Evolutionary conservation across 1,139 yeast genomes (phyloP).

Genomic region (Pichia sp.): DNA sequence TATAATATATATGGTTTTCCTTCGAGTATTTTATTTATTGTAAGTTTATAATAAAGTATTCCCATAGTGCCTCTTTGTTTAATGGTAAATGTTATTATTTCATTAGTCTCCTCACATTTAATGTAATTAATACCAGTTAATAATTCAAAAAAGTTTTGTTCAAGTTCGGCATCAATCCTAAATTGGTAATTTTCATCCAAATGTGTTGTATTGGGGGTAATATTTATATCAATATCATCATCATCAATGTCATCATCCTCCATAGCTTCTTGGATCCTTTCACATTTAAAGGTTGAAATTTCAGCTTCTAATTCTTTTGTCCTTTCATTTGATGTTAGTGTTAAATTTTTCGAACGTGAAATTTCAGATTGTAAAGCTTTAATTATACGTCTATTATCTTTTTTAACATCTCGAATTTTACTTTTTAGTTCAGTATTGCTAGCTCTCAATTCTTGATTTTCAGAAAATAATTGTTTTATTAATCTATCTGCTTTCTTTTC

Average conservation of each 20-base stretch:
- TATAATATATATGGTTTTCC: conserved; percentile 22
- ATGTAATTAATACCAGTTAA: conserved; percentile 26
- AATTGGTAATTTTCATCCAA: not conserved
- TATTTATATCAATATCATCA: not conserved
- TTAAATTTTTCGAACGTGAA: conserved; percentile 4
- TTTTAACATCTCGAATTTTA: conserved; percentile 8
- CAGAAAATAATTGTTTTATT: conserved; percentile 19
- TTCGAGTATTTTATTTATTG: conserved; percentile 22
- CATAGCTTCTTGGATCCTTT: not conserved
- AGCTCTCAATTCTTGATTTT: conserved; percentile 20
- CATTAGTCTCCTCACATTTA: conserved; percentile 22
- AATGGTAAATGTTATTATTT: conserved; percentile 23
- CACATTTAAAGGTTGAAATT: not conserved
- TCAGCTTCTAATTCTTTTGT: conserved; percentile 1
- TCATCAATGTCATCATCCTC: not conserved
- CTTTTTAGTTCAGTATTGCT: conserved; percentile 12
- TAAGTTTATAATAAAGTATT: conserved; percentile 21
- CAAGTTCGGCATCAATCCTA: not conserved
- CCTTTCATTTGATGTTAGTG: conserved; percentile 1
- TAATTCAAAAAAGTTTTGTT: conserved; percentile 24
- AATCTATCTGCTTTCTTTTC: conserved; percentile 21
- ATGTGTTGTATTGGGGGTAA: not conserved
- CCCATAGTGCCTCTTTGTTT: conserved; percentile 24
- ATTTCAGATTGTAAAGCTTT: conserved; percentile 14
- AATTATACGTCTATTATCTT: conserved; percentile 10